A percentile compares a stretch with the other conserved stretches of the same genome.
Evolutionary conservation across 2,329 filamentous ascomycete genomes (phyloP).

Genomic region (Colletotrichum gigasporum): DNA sequence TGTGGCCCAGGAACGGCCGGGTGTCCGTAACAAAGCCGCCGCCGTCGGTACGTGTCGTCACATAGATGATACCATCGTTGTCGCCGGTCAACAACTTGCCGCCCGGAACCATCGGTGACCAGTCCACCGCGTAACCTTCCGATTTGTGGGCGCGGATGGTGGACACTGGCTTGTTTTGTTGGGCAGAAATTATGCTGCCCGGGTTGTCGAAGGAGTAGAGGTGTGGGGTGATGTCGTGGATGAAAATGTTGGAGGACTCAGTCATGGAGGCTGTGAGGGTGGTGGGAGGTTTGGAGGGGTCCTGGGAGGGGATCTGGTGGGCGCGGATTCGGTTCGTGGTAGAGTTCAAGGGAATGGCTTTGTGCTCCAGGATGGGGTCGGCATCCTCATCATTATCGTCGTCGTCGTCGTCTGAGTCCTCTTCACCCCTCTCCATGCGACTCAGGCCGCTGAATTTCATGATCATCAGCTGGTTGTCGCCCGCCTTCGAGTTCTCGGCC

Average conservation of each 20-base stretch:
- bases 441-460: conserved; percentile 95
- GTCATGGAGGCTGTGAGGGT: conserved; percentile 93
- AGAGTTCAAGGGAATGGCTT: conserved; percentile 83
- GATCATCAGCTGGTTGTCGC: conserved; percentile 93
- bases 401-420: conserved; percentile 74
- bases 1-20: conserved; percentile 84
- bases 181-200: conserved; percentile 79
- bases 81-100: conserved; percentile 94
- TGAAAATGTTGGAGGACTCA: conserved; percentile 86
- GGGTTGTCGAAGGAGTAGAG: conserved; percentile 90
- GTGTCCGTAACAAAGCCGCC: conserved; percentile 91
- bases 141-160: conserved; percentile 91
- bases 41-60: conserved; percentile 85
- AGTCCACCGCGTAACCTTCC: conserved; percentile 97
- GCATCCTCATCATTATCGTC: conserved; percentile 77
- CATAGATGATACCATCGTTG: conserved; percentile 88
- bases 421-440: conserved; percentile 78
- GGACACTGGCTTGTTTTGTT: conserved; percentile 87
- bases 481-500: conserved; percentile 77
- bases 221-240: conserved; percentile 94
- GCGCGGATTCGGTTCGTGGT: conserved; percentile 94
- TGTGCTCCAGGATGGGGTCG: conserved; percentile 94
- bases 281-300: conserved; percentile 76
- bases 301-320: conserved; percentile 79
- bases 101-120: conserved; percentile 83